phyloP scores from a whole-genome alignment of 495 filamentous ascomycete species.

The Talaromyces thailandensis region DNA sequence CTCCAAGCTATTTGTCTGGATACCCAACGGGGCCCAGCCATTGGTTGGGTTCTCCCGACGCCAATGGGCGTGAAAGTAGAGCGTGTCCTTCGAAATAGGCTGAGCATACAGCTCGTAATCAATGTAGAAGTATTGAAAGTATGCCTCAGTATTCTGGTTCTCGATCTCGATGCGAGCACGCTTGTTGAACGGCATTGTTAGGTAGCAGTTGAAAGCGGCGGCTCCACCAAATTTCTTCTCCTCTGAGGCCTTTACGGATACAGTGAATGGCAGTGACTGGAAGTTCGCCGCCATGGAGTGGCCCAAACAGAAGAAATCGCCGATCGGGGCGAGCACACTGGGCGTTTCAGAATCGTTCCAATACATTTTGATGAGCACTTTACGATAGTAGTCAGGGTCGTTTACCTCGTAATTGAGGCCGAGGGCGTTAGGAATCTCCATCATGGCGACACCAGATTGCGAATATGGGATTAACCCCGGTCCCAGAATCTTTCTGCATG shows the following conservation, averaged over 20 bases:
- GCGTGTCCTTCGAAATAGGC: constrained; percentile 12
- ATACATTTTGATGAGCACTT: constrained; percentile 18
- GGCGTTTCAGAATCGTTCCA: constrained; percentile 11
- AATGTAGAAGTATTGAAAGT: constrained; percentile 18
- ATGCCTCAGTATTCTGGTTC: constrained; percentile 13
- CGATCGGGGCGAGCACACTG: constrained; percentile 13
- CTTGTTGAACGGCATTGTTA: constrained; percentile 16
- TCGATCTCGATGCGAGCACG: constrained; percentile 15
- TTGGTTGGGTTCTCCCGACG: constrained; percentile 15
- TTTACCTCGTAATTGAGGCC: constrained; percentile 17
- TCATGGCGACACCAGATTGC: constrained; percentile 16
- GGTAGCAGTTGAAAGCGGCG: constrained; percentile 15
- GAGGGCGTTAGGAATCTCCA: constrained; percentile 14
- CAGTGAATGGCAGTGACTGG: constrained; percentile 15
- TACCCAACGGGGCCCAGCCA: constrained; percentile 13
- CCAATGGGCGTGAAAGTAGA: constrained; percentile 19
- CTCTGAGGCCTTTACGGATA: constrained; percentile 13
- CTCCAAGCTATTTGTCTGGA: constrained; percentile 5
- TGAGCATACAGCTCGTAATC: constrained; percentile 17
- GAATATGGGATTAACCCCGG: constrained; percentile 17
- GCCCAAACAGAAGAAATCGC: constrained; percentile 16
- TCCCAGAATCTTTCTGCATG: constrained; percentile 14
- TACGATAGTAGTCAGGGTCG: constrained; percentile 19
- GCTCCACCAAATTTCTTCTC: constrained; percentile 17
- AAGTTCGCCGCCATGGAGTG: constrained; percentile 15